Evolutionary conservation across 2,329 filamentous ascomycete species (phyloP).

Genomic region (Clarireedia paspali): DNA sequence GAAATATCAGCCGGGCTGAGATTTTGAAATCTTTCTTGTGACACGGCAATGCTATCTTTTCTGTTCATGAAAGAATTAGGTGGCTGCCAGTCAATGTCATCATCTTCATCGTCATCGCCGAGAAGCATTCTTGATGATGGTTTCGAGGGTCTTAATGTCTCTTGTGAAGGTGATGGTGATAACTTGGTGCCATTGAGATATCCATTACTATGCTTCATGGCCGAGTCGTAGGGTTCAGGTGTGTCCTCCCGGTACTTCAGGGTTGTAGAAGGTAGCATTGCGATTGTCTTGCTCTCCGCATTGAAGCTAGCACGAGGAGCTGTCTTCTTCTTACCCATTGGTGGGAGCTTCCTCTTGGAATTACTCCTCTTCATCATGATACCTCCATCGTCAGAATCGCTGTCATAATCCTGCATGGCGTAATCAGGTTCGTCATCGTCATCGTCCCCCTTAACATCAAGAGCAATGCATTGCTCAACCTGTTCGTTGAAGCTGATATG

Average conservation of each 20-base stretch:
- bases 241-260: constrained; percentile 51
- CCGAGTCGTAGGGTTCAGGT: constrained; percentile 55
- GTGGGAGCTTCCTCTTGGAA: constrained; percentile 38
- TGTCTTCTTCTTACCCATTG: constrained; percentile 30
- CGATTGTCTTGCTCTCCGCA: constrained; percentile 57
- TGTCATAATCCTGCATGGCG: constrained; percentile 36
- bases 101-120: constrained; percentile 40
- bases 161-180: constrained; percentile 67
- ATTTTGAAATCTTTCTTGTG: constrained; percentile 24
- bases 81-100: constrained; percentile 45
- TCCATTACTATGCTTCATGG: constrained; percentile 52
- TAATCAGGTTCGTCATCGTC: constrained; percentile 50
- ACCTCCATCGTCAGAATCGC: constrained; percentile 53
- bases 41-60: constrained; percentile 24
- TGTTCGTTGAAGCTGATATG: constrained; percentile 97
- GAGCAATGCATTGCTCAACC: constrained; percentile 90
- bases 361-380: constrained; percentile 65
- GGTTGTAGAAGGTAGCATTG: constrained; percentile 59
- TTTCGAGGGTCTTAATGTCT: constrained; percentile 64
- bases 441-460: constrained; percentile 72
- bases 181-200: constrained; percentile 33
- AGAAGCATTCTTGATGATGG: constrained; percentile 53
- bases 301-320: constrained; percentile 40
- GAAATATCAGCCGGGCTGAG: constrained; percentile 19
- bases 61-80: constrained; percentile 22